Conservation (phyloP, 1,139 yeast species). For the Nakaseomyces bracarensis region DNA sequence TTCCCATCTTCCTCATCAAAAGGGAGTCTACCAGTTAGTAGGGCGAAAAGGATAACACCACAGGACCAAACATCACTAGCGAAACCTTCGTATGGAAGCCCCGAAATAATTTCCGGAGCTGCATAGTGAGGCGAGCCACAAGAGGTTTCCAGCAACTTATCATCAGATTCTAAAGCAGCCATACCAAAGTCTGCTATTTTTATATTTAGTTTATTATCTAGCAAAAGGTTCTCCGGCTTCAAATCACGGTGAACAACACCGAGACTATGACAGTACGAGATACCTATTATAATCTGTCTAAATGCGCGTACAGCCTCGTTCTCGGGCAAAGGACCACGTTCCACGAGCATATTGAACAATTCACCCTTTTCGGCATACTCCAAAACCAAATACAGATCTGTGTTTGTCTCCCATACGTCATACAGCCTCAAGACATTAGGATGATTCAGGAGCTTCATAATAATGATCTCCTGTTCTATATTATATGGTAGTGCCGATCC, state of each 20-base stretch:
- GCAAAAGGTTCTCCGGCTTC: slow-evolving; percentile 85
- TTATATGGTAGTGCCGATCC: slow-evolving; percentile 70
- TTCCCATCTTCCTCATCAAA: slow-evolving; percentile 82
- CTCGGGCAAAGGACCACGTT: slow-evolving; percentile 81
- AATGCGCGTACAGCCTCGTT: slow-evolving; percentile 84
- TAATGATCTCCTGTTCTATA: slow-evolving; percentile 90
- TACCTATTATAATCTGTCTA: slow-evolving; percentile 86
- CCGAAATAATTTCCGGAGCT: slow-evolving; percentile 53
- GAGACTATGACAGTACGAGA: slow-evolving; percentile 85
- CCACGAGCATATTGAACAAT: slow-evolving; percentile 81
- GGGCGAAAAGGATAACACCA: slow-evolving; percentile 88
- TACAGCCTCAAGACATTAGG: slow-evolving; percentile 92
- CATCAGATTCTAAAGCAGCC: slow-evolving; percentile 96
- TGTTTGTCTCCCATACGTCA: slow-evolving; percentile 97
- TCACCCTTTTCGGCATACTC: slow-evolving; percentile 99
- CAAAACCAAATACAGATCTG: slow-evolving; percentile 79
- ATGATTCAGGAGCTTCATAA: slow-evolving; percentile 83
- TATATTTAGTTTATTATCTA: slow-evolving; percentile 80
- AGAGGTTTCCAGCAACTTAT: slow-evolving; percentile 78
- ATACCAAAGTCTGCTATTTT: slow-evolving; percentile 98
- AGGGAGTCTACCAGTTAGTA: slow-evolving; percentile 89
- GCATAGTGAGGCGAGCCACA: slow-evolving; percentile 60
- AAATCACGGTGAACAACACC: slow-evolving; percentile 93
- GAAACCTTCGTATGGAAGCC: slow-evolving; percentile 89
- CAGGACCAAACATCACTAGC: slow-evolving; percentile 99